Percentiles rank a stretch among this genome's conserved stretches.
Conservation (phyloP, 2,329 filamentous ascomycete genomes). For the Mariannaea sp. region DNA sequence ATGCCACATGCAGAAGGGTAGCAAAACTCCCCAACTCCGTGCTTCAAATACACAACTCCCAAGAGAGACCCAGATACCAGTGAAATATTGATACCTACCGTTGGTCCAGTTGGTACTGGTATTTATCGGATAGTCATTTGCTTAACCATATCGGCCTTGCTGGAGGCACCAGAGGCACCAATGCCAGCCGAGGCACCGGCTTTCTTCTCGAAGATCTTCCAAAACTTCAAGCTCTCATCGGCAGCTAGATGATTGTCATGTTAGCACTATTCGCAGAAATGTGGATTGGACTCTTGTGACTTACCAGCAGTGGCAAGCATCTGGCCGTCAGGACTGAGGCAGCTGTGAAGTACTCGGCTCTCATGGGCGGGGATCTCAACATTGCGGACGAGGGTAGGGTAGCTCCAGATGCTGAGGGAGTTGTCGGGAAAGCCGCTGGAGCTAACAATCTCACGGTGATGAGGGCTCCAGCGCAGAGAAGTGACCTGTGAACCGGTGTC, state of each 20-base stretch:
- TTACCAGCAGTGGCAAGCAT: constrained; percentile 91
- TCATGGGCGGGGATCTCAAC: constrained; percentile 98
- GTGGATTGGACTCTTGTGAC: constrained; percentile 25
- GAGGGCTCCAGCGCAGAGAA: constrained; percentile 92
- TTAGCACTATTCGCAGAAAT: constrained; percentile 14
- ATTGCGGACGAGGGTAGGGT: constrained; percentile 94
- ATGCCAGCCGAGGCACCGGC: constrained; percentile 70
- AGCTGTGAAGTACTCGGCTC: constrained; percentile 94
- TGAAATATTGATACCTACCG: constrained; percentile 55
- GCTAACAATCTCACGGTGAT: constrained; percentile 97
- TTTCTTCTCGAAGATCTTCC: constrained; percentile 99
- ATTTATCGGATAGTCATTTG: constrained; percentile 89
- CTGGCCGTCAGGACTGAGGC: constrained; percentile 94
- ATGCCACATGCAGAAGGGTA: constrained; percentile 53
- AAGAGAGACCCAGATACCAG: constrained; percentile 47
- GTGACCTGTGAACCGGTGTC: constrained; percentile 98
- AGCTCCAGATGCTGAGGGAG: constrained; percentile 98
- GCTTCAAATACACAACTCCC: constrained; percentile 54
- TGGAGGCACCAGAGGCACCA: constrained; percentile 68
- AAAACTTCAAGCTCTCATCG: constrained; percentile 98
- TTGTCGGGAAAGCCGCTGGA: constrained; percentile 99
- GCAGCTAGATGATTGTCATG: constrained; percentile 64
- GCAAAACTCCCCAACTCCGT: constrained; percentile 56
- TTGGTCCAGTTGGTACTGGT: constrained; percentile 39
- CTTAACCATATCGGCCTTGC: constrained; percentile 86